Base-by-base conservation (phyloP, 1,284 basidiomycete genomes). In the Melampsora americana region DNA sequence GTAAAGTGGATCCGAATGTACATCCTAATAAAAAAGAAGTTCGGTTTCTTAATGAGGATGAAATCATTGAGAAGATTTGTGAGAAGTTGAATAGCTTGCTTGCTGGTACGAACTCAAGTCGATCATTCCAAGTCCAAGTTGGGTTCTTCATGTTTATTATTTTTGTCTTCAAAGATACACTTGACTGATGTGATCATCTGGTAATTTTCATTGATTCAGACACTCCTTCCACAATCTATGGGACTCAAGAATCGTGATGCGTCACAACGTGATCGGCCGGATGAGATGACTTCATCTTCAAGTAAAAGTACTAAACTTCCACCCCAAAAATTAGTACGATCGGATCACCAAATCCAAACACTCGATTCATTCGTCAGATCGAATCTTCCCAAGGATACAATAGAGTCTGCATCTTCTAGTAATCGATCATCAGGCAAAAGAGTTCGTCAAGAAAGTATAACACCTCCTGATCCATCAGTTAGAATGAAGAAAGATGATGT, bases 11-110 rank as follows among this genome's bases (percentile, higher is more conserved):
- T 81, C 95, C 98, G 76, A 99, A 99, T 80, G 95, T 99, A 0
- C 95, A 98, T 82, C 96, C 96, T 0, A 99, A 96, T 0, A 99
- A 99, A 83, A 90, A 91, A 50, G 95, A 98, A 83, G 85, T 86
- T 0, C 92, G 95, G 79, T 99, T 99, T 80, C 84, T 98, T 72
- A 89, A 97, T 79, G 93, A 99, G 82, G 96, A 98, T 71, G 86
- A 86, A 16, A 92, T 98, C 79, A 90, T 91, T 4, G 90, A 93
- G 79, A 85, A 85, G 7, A 88, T 99, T 66, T 89, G 91, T n/a
- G 88, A 90, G 78, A 86, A 85, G 0, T 85, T 96, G 0, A 89
- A 92, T 78, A 84, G 86, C 65, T 85, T 85, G 28, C 84, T 95
- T n/a, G 86, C 89, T 0, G 86, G 86, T n/a, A 83, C 80, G 84